Evolutionary conservation across 768 basidiomycete genomes (phyloP).

Genomic region (Termitomyces sp.): DNA sequence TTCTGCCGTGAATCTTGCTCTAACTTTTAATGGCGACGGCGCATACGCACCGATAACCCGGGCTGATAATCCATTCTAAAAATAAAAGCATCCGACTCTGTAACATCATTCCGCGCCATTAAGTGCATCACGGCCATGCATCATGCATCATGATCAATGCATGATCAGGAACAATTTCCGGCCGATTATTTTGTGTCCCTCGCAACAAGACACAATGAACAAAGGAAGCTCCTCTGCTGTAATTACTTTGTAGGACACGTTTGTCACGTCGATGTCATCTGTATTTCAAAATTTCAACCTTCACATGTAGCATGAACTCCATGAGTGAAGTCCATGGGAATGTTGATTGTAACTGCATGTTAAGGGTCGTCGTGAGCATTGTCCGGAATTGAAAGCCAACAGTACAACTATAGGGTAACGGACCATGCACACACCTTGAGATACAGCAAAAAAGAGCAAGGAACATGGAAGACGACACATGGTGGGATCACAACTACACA

Average conservation of each 20-base stretch:
- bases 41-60: not conserved
- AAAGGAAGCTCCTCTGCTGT: not conserved
- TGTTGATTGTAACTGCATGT: not conserved
- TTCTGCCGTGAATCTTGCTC: not conserved
- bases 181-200: not conserved
- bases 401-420: not conserved
- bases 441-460: not conserved
- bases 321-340: not conserved
- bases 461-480: not conserved
- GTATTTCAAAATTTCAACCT: not conserved
- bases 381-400: not conserved
- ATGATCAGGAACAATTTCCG: not conserved
- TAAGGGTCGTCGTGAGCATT: not conserved
- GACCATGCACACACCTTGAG: not conserved
- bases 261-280: not conserved
- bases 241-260: not conserved
- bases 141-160: not conserved
- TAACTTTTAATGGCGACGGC: not conserved
- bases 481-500: not conserved
- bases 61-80: not conserved
- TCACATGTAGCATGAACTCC: not conserved
- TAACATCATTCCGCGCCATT: not conserved
- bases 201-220: not conserved
- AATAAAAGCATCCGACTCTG: not conserved
- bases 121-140: not conserved